A percentile compares a stretch with the other conserved stretches of the same genome.
phyloP scores from a whole-genome alignment of 306 rosid species.

The Castanopsis chinensis region DNA sequence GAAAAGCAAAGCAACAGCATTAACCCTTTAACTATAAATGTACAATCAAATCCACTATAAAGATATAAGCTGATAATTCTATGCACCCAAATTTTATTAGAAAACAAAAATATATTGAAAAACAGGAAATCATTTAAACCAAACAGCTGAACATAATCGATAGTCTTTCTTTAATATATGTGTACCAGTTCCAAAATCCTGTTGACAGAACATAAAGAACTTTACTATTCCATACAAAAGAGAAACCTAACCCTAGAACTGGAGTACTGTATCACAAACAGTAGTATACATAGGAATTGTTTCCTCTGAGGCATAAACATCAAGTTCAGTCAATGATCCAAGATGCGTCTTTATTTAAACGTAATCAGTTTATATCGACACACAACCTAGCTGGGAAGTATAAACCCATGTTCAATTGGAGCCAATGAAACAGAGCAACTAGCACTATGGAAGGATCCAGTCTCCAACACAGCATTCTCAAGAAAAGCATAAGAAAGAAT shows the following conservation, averaged over 20 bases:
- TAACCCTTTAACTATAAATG: constrained; percentile 9
- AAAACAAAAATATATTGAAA: background rate
- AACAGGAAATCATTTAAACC: background rate
- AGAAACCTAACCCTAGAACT: background rate
- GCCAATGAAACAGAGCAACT: background rate
- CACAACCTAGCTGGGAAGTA: background rate
- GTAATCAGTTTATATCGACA: background rate
- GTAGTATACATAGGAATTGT: background rate
- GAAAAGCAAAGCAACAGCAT: constrained; percentile 12
- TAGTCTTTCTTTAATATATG: background rate
- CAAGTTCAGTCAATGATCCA: background rate
- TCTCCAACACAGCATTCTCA: background rate
- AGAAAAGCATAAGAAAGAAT: background rate
- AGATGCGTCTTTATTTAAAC: background rate
- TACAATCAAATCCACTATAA: constrained; percentile 15
- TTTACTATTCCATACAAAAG: background rate
- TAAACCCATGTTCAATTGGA: background rate
- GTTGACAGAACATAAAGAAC: background rate
- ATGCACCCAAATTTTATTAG: background rate
- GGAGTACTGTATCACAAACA: background rate
- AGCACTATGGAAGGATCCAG: background rate
- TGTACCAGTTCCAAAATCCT: background rate
- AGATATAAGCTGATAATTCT: background rate
- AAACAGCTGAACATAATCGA: background rate
- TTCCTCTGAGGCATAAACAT: background rate